These are phyloP conservation scores for Glycine tomentella DNA, from an alignment of 306 rosid genomes.

Conservation along the genomic window DNA sequence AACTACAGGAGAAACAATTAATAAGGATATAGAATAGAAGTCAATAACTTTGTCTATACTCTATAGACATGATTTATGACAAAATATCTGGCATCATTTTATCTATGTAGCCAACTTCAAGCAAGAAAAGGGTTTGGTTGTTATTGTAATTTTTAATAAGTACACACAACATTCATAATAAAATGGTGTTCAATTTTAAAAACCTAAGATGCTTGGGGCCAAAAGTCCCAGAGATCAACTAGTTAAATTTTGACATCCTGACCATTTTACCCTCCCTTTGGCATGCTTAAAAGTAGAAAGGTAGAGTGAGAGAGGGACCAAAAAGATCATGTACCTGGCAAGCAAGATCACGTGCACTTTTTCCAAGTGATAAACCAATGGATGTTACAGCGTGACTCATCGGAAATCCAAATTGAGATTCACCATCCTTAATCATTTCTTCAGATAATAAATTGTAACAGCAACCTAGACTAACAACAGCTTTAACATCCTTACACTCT, in stretches of 20 bases:
- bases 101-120: no score
- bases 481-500: slow-evolving; percentile 83
- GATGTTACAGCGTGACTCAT: slow-evolving; percentile 78
- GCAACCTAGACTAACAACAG: slow-evolving; percentile 89
- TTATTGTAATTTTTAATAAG: no score
- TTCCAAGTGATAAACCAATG: slow-evolving; percentile 73
- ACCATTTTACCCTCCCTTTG: slow-evolving; percentile 11
- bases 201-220: not conserved
- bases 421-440: slow-evolving; percentile 55
- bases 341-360: slow-evolving; percentile 86
- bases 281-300: not conserved
- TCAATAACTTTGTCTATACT: no score
- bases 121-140: no score
- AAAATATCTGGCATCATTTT: no score
- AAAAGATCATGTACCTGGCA: slow-evolving; percentile 72
- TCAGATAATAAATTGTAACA: slow-evolving; percentile 93
- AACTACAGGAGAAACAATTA: no score
- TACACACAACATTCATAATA: no score
- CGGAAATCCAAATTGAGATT: slow-evolving; percentile 75
- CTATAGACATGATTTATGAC: no score
- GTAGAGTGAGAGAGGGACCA: slow-evolving; percentile 21
- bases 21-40: no score
- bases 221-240: not conserved
- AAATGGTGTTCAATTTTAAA: not conserved
- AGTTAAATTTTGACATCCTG: not conserved